Conservation (phyloP, 1,284 basidiomycete genomes). For the Melampsora larici-populina region DNA sequence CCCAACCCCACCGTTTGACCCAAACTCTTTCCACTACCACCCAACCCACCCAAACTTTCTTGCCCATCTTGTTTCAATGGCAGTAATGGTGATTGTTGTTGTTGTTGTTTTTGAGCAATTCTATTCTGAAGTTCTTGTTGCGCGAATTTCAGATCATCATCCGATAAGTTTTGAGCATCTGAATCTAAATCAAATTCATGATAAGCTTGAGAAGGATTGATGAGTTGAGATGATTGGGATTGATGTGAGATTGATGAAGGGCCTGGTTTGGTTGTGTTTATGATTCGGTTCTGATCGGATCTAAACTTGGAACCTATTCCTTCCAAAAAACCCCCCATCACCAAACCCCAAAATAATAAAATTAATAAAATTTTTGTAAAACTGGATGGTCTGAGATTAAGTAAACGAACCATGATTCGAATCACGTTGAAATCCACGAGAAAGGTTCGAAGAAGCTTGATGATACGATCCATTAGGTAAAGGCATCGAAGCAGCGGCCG, state of each 20-base stretch:
- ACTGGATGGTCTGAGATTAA: too few species aligned
- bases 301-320: neutral
- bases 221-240: neutral
- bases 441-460: neutral
- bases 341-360: too few species aligned
- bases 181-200: constrained; percentile 26
- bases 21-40: too few species aligned
- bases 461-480: constrained; percentile 1
- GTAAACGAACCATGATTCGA: neutral
- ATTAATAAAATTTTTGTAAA: too few species aligned
- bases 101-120: constrained; percentile 23
- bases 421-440: constrained; percentile 4
- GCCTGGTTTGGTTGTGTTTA: constrained; percentile 10
- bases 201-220: neutral
- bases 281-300: neutral
- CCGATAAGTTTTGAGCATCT: constrained; percentile 30
- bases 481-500: neutral
- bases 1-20: too few species aligned
- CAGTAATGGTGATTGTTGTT: constrained; percentile 10
- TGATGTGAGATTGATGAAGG: constrained; percentile 31
- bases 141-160: constrained; percentile 16
- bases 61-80: too few species aligned
- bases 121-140: constrained; percentile 13
- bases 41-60: too few species aligned
- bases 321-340: neutral